A percentile compares a stretch with the other conserved stretches of the same genome.
Conservation (phyloP, 192 early-diverging fungal genomes). For the Coemansia sp. region DNA sequence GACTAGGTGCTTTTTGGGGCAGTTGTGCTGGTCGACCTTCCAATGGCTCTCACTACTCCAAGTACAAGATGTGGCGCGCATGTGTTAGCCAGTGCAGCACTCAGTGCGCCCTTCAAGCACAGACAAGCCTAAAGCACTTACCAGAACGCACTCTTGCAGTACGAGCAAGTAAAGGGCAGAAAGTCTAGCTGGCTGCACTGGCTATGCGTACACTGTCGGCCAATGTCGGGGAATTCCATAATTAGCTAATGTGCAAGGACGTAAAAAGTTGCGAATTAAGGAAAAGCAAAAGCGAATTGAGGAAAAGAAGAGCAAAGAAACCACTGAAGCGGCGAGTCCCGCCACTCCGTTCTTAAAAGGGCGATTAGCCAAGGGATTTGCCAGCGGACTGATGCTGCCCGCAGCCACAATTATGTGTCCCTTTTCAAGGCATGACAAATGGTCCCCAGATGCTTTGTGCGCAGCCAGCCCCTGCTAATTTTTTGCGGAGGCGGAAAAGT, state of each 20-base stretch:
- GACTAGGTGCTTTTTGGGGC: slow-evolving; percentile 56
- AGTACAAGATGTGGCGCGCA: neutral
- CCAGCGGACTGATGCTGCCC: neutral
- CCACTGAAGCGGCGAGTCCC: neutral
- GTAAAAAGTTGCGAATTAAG: neutral
- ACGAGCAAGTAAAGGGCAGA: slow-evolving; percentile 53
- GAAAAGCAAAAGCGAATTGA: neutral
- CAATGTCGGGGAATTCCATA: slow-evolving; percentile 74
- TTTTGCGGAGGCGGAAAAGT: neutral
- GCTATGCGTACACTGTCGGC: slow-evolving; percentile 62
- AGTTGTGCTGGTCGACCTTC: slow-evolving; percentile 63
- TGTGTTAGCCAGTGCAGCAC: neutral
- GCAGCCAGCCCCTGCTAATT: neutral
- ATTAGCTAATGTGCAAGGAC: neutral
- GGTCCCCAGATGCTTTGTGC: neutral
- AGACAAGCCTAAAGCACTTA: slow-evolving; percentile 20
- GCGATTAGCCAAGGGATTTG: neutral
- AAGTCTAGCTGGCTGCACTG: slow-evolving; percentile 62
- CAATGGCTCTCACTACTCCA: slow-evolving; percentile 65
- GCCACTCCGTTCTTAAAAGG: neutral
- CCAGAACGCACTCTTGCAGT: slow-evolving; percentile 54
- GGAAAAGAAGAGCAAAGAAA: slow-evolving; percentile 4
- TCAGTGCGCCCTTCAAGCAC: neutral
- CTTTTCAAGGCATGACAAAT: neutral
- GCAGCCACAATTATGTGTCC: slow-evolving; percentile 1